Evolutionary conservation across 2,329 filamentous ascomycete species (phyloP).

Genomic region (Colletotrichum karsti): DNA sequence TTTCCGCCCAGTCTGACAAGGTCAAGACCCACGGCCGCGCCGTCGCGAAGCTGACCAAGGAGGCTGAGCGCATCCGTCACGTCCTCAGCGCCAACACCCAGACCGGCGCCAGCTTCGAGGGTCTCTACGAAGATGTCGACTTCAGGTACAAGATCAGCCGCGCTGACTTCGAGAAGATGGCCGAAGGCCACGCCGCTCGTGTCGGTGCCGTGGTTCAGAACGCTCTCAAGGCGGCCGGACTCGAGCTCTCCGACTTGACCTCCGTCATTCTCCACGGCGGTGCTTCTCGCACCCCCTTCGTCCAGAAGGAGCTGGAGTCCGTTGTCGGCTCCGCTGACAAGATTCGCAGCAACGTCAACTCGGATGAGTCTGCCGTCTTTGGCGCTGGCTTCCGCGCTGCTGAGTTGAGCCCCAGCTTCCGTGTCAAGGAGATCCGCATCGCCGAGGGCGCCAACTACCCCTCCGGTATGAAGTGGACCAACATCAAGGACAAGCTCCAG

Average conservation of each 20-base stretch:
- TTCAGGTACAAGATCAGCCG: constrained; percentile 91
- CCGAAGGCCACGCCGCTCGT: constrained; percentile 72
- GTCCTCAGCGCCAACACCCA: constrained; percentile 93
- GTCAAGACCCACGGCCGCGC: constrained; percentile 83
- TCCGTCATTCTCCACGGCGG: constrained; percentile 95
- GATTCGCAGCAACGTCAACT: constrained; percentile 93
- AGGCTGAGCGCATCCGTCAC: constrained; percentile 86
- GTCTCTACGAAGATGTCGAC: constrained; percentile 89
- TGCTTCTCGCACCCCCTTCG: constrained; percentile 88
- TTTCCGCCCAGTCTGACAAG: constrained; percentile 66
- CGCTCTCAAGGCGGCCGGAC: constrained; percentile 76
- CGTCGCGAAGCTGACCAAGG: constrained; percentile 90
- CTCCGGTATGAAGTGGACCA: constrained; percentile 78
- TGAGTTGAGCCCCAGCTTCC: constrained; percentile 91
- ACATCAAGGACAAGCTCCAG: constrained; percentile 73
- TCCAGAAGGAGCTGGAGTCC: constrained; percentile 87
- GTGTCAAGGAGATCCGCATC: constrained; percentile 94
- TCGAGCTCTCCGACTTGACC: constrained; percentile 80
- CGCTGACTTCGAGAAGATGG: constrained; percentile 81
- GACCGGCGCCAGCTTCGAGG: constrained; percentile 83
- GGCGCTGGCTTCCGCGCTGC: constrained; percentile 95
- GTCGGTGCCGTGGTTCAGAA: constrained; percentile 75
- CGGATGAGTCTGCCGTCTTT: constrained; percentile 95
- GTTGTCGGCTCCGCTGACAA: constrained; percentile 77
- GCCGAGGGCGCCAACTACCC: constrained; percentile 80